Evolutionary conservation across 2,329 filamentous ascomycete species (phyloP), one percentile per base, ranked within the genome.

Genomic region (Ceratocystis cubensis): DNA sequence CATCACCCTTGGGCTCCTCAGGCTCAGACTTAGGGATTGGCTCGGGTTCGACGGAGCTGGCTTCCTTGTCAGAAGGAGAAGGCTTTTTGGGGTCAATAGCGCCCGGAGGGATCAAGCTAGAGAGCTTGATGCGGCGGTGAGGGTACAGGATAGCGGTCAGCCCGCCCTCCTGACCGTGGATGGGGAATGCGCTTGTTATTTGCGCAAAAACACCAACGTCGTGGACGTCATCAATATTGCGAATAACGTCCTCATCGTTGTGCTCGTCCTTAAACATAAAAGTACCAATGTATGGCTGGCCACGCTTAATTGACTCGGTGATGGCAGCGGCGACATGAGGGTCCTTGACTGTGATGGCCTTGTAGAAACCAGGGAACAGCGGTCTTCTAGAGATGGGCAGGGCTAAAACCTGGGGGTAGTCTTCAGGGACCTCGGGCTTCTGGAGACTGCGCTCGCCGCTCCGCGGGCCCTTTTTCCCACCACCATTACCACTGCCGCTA

Each of bases 261-360:
- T 91, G 88, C 73, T 96, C 93, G 73, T 99, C 92, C 76, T 97
- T 97, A 79, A 97, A 91, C 73, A 99, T 76, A 77, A 99, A 99
- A 2, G 92, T 93, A 69, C 94, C 94, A 50, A 99, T 91, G 72
- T 99, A 99, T 28, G 93, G 95, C 75, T 99, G 95, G 0, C 94
- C 94, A 64, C 93, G 84, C 81, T 96, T 96, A 75, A 97, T 90
- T 82, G 96, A 94, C 74, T 99, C 95, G 67, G 92, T 88, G 70
- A 99, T 96, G 25, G 94, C 94, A 48, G 87, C 86, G 15, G 92
- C 88, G 45, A 99, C 94, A 71, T 94, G 89, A 20, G 89, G 89
- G 73, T 99, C 91, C 74, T 90, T 88, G 71, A 99, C 96, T 2
- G 93, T 99, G 71, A 99, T 94, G 8, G 94, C 93, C 77, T 99